These are phyloP conservation scores for Cryptococcus sp. DNA, from an alignment of 1,284 basidiomycete species.

Conservation along the genomic window DNA sequence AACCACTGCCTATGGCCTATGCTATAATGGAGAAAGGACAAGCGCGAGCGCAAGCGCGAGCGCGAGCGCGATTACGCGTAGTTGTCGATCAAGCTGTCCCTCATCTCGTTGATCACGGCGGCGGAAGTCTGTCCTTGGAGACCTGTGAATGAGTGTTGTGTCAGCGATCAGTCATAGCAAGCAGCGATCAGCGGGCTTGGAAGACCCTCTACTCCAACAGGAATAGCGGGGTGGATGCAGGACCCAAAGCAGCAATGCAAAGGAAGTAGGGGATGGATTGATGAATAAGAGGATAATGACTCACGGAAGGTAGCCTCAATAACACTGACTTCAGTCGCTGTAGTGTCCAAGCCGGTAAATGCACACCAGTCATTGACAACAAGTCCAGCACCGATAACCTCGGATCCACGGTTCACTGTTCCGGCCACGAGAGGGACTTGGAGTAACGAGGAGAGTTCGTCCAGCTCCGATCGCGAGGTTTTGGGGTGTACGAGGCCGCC, in stretches of 20 bases:
- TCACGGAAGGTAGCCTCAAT: constrained; percentile 96
- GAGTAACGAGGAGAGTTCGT: constrained; percentile 90
- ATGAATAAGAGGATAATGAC: constrained; percentile 41
- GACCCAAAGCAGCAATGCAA: not conserved
- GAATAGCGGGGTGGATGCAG: too few relatives aligned
- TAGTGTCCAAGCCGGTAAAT: constrained; percentile 93
- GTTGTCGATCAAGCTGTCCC: constrained; percentile 89
- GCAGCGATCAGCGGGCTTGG: not conserved
- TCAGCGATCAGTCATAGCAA: not conserved
- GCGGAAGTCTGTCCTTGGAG: constrained; percentile 82
- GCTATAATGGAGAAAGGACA: too few relatives aligned
- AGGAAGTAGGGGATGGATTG: not conserved
- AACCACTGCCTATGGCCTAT: not conserved
- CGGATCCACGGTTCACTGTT: constrained; percentile 96
- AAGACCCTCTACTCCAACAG: not conserved
- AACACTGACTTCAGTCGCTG: constrained; percentile 96
- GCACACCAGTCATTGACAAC: constrained; percentile 99
- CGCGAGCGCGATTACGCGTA: constrained; percentile 65
- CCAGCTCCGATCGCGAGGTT: constrained; percentile 95
- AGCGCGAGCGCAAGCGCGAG: too few relatives aligned
- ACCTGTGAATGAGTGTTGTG: constrained; percentile 57
- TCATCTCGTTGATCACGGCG: constrained; percentile 90
- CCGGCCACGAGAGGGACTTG: constrained; percentile 96
- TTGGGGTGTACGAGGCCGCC: constrained; percentile 97
- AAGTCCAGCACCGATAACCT: constrained; percentile 94